Evolutionary conservation across 768 basidiomycete species (phyloP).

Genomic region (Goffeauzyma gilvescens): DNA sequence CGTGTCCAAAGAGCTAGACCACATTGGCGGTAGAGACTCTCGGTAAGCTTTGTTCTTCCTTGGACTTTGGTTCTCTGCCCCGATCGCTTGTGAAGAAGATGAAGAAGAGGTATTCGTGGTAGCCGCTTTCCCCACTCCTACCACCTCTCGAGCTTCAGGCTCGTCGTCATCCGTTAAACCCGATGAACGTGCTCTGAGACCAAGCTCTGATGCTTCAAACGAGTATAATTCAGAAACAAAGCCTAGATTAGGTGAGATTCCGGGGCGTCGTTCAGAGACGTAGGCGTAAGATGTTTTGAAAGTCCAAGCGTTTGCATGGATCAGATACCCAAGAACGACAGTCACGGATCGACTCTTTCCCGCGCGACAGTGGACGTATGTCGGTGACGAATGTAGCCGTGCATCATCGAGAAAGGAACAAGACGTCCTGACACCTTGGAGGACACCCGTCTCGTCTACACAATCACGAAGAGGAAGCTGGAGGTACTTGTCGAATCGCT

Average conservation of each 20-base stretch:
- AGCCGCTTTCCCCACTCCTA: no score
- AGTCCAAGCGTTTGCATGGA: slow-evolving; percentile 94
- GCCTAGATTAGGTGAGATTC: slow-evolving; percentile 91
- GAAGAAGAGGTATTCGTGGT: slow-evolving; percentile 11
- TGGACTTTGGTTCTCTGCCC: slow-evolving; percentile 1
- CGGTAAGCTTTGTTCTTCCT: slow-evolving; percentile 47
- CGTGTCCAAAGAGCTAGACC: background rate
- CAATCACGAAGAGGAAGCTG: slow-evolving; percentile 87
- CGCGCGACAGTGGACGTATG: slow-evolving; percentile 90
- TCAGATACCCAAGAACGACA: slow-evolving; percentile 90
- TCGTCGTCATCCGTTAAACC: slow-evolving; percentile 29
- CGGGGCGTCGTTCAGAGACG: slow-evolving; percentile 76
- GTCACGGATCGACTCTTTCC: slow-evolving; percentile 92
- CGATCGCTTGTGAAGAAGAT: slow-evolving; percentile 20
- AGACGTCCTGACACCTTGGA: slow-evolving; percentile 58
- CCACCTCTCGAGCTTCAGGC: slow-evolving; percentile 18
- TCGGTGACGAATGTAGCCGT: slow-evolving; percentile 64
- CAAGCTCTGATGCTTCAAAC: slow-evolving; percentile 77
- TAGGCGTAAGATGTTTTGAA: slow-evolving; percentile 76
- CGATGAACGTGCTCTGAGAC: slow-evolving; percentile 41
- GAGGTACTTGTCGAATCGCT: slow-evolving; percentile 62
- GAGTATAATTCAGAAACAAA: slow-evolving; percentile 95
- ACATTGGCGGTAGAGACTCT: slow-evolving; percentile 53
- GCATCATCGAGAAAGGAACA: slow-evolving; percentile 83
- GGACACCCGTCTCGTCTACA: slow-evolving; percentile 81